Conservation (phyloP, 1,284 basidiomycete genomes). For the Leucoagaricus sp. region DNA sequence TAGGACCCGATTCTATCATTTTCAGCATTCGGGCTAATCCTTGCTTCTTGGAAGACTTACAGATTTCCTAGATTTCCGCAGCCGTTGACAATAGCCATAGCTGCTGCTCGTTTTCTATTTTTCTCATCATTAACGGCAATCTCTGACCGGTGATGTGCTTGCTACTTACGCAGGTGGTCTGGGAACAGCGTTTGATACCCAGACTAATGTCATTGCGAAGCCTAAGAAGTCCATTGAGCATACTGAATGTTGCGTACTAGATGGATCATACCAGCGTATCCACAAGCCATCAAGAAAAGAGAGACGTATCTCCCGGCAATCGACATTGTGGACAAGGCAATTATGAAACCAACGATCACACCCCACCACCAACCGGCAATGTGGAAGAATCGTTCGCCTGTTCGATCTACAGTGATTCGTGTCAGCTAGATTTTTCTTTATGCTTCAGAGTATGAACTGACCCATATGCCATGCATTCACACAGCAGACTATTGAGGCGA, state of each 20-base stretch:
- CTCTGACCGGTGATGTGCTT: not conserved
- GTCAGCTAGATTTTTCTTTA: not conserved
- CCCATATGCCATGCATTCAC: slow-evolving; percentile 70
- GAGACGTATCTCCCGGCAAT: slow-evolving; percentile 61
- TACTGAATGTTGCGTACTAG: not conserved
- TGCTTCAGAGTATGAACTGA: slow-evolving; percentile 24
- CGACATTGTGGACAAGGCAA: slow-evolving; percentile 55
- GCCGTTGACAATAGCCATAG: slow-evolving; percentile 39
- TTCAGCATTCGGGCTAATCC: too few species aligned
- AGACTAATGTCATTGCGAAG: slow-evolving; percentile 59
- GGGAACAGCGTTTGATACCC: slow-evolving; percentile 64
- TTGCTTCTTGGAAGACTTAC: slow-evolving; percentile 25
- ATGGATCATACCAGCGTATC: slow-evolving; percentile 48
- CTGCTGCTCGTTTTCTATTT: slow-evolving; percentile 35
- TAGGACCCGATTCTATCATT: slow-evolving; percentile 52
- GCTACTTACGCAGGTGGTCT: slow-evolving; percentile 56
- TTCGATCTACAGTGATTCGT: slow-evolving; percentile 40
- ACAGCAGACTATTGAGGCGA: slow-evolving; percentile 55
- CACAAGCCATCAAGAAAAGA: slow-evolving; percentile 64
- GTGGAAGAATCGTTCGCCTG: slow-evolving; percentile 72
- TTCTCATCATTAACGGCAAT: not conserved
- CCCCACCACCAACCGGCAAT: slow-evolving; percentile 60
- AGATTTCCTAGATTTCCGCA: slow-evolving; percentile 36
- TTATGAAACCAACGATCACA: slow-evolving; percentile 64
- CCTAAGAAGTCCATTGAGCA: slow-evolving; percentile 33